Conservation (phyloP, 768 basidiomycete genomes). For the Tylopilus vinaceipallidus region DNA sequence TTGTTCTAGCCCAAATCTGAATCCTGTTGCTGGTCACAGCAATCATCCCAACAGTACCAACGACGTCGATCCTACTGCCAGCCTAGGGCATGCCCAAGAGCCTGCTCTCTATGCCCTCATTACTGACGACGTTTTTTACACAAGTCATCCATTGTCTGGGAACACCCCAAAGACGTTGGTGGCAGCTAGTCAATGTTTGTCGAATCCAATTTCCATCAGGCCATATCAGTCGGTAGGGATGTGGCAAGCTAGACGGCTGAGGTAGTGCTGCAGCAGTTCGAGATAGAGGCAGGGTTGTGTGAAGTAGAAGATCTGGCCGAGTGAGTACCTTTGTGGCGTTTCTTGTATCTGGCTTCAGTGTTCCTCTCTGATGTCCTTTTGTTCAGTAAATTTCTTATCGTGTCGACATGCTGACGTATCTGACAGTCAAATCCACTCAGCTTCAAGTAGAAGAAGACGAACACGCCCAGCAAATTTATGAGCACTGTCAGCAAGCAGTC, state of each 20-base stretch:
- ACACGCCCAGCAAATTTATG: constrained; percentile 39
- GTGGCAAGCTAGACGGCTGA: constrained; percentile 73
- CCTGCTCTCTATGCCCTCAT: constrained; percentile 74
- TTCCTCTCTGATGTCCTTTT: too few species aligned
- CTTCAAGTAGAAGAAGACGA: constrained; percentile 82
- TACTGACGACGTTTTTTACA: constrained; percentile 75
- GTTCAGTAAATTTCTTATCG: too few species aligned
- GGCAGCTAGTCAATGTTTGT: constrained; percentile 72
- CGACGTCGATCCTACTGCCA: neutral
- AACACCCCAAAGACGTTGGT: constrained; percentile 85
- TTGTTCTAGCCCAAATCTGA: neutral
- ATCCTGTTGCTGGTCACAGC: neutral
- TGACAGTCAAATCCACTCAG: constrained; percentile 68
- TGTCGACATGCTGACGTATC: too few species aligned
- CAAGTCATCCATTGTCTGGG: constrained; percentile 86
- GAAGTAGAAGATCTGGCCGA: constrained; percentile 51
- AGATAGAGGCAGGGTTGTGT: constrained; percentile 41
- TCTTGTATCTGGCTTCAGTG: too few species aligned
- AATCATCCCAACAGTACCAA: neutral
- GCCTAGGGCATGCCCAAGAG: constrained; percentile 19
- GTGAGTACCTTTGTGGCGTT: constrained; percentile 50
- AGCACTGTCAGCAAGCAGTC: neutral
- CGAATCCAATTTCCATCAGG: constrained; percentile 62
- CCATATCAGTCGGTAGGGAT: constrained; percentile 76
- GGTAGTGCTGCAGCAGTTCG: constrained; percentile 46